phyloP scores from a whole-genome alignment of 2,329 filamentous ascomycete genomes.

The Chalaropsis ovoidea region DNA sequence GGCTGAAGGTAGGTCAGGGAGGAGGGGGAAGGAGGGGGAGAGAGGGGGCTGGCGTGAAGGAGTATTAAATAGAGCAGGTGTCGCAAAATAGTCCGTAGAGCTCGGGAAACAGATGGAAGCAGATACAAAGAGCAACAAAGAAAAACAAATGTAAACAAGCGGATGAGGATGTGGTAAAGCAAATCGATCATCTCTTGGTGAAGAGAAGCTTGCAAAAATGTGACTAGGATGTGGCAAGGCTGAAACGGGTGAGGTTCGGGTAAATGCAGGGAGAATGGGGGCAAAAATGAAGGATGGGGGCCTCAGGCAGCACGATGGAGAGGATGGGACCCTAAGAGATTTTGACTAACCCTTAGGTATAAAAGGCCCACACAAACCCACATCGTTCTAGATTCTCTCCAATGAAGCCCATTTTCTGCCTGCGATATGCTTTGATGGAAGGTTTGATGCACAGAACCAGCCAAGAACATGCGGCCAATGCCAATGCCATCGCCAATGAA shows the following conservation, averaged over 20 bases:
- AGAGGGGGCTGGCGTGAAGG: neutral
- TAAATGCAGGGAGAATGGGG: neutral
- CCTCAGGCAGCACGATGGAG: neutral
- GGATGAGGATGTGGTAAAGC: slow-evolving; percentile 18
- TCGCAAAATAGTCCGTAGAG: slow-evolving; percentile 28
- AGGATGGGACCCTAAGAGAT: too few species aligned
- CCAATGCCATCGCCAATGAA: neutral
- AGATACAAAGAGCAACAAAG: slow-evolving; percentile 16
- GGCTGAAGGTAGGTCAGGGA: slow-evolving; percentile 21
- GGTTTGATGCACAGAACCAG: neutral
- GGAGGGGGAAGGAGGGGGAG: neutral
- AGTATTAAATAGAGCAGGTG: slow-evolving; percentile 32
- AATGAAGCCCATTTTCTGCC: neutral
- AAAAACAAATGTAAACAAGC: slow-evolving; percentile 18
- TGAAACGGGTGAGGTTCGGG: slow-evolving; percentile 17
- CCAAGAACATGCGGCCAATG: neutral
- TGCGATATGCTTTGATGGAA: slow-evolving; percentile 3
- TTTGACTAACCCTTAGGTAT: too few species aligned
- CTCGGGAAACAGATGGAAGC: slow-evolving; percentile 16
- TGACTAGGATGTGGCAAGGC: slow-evolving; percentile 17
- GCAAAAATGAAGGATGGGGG: neutral
- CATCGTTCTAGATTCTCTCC: neutral
- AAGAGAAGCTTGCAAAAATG: slow-evolving; percentile 14
- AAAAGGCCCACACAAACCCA: neutral
- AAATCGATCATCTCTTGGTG: slow-evolving; percentile 12